Evolutionary conservation across 2,329 filamentous ascomycete species (phyloP).

Genomic region (Calonectria pteridis): DNA sequence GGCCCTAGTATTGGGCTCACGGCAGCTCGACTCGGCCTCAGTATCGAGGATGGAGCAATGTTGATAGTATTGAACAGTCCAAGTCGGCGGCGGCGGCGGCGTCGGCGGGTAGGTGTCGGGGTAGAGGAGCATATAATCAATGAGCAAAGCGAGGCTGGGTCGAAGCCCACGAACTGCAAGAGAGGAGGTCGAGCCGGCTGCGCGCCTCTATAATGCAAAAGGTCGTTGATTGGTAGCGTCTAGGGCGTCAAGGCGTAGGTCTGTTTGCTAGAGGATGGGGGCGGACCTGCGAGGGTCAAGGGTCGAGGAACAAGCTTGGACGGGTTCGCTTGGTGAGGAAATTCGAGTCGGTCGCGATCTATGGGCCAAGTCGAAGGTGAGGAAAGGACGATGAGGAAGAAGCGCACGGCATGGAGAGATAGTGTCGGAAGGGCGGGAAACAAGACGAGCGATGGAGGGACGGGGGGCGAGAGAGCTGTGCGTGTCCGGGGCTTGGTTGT

Average conservation of each 20-base stretch:
- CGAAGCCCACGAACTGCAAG: slow-evolving; percentile 36
- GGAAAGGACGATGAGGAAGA: slow-evolving; percentile 15
- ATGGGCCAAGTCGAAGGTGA: slow-evolving; percentile 18
- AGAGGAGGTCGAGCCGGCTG: slow-evolving; percentile 40
- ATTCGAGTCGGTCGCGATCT: slow-evolving; percentile 15
- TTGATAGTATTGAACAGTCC: slow-evolving; percentile 25
- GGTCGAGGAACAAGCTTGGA: slow-evolving; percentile 15
- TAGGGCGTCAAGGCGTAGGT: slow-evolving; percentile 42
- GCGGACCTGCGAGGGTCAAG: slow-evolving; percentile 16
- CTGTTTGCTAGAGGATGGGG: slow-evolving; percentile 34
- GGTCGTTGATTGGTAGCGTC: slow-evolving; percentile 47
- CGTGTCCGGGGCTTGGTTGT: slow-evolving; percentile 16
- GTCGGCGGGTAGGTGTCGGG: slow-evolving; percentile 22
- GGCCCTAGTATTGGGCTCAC: slow-evolving; percentile 45
- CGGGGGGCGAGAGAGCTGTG: slow-evolving; percentile 25
- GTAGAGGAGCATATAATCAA: slow-evolving; percentile 30
- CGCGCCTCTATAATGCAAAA: slow-evolving; percentile 38
- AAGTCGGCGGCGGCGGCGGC: slow-evolving; percentile 21
- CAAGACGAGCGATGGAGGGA: slow-evolving; percentile 7
- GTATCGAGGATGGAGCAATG: slow-evolving; percentile 32
- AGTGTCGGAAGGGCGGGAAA: slow-evolving; percentile 18
- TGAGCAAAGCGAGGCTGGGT: slow-evolving; percentile 32
- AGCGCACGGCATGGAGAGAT: slow-evolving; percentile 23
- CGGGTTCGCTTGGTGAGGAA: slow-evolving; percentile 14
- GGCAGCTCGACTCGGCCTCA: slow-evolving; percentile 41